Evolutionary conservation across 371 early-diverging fungal genomes (phyloP).

Genomic region (Lichtheimia corymbifera): DNA sequence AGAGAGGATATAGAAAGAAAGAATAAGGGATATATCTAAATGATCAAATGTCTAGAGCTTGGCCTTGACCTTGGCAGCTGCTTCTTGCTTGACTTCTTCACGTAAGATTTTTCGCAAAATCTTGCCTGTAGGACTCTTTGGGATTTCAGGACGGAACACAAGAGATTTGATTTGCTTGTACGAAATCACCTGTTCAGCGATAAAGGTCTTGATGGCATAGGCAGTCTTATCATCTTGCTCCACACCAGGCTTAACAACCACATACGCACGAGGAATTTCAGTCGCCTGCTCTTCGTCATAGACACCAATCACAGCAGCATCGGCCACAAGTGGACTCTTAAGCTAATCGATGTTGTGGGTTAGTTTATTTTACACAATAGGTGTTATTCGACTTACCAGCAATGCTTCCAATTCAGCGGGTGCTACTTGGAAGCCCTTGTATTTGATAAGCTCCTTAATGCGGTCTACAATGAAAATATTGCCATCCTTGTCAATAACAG

Average conservation of each 20-base stretch:
- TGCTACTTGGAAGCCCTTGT: constrained; percentile 67
- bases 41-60: neutral
- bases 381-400: constrained; percentile 25
- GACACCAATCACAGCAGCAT: constrained; percentile 70
- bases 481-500: constrained; percentile 55
- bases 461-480: constrained; percentile 70
- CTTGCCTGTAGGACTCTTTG: constrained; percentile 74
- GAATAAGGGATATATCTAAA: too few relatives aligned
- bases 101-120: constrained; percentile 56
- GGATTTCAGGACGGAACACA: constrained; percentile 64
- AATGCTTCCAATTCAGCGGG: constrained; percentile 30
- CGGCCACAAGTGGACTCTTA: constrained; percentile 66
- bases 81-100: constrained; percentile 13
- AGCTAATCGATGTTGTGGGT: constrained; percentile 20
- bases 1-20: too few relatives aligned
- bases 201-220: constrained; percentile 55
- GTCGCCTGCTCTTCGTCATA: constrained; percentile 56
- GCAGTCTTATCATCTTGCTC: constrained; percentile 27
- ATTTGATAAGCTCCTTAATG: constrained; percentile 77
- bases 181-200: constrained; percentile 59
- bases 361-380: neutral
- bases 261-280: constrained; percentile 73
- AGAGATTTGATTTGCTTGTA: constrained; percentile 81
- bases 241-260: constrained; percentile 49
- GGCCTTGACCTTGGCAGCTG: neutral